Evolutionary conservation across 257 asterid genomes (phyloP).

Genomic region (Craterostigma plantagineum): DNA sequence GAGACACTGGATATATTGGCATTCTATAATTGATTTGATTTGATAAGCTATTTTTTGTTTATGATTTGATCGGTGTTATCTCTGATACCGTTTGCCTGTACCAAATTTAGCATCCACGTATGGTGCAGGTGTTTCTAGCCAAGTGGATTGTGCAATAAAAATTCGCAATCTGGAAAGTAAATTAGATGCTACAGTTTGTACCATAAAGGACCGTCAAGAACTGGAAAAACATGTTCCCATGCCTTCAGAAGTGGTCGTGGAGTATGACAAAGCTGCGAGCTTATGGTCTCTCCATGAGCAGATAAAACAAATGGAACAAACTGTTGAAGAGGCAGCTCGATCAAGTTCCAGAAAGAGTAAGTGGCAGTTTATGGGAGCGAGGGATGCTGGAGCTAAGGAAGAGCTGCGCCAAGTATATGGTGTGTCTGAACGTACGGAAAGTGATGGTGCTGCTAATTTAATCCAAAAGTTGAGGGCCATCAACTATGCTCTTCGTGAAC

Average conservation of each 20-base stretch:
- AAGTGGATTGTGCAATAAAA: slow-evolving; percentile 93
- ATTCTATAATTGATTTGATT: background rate
- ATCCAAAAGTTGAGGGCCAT: slow-evolving; percentile 94
- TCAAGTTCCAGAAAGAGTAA: slow-evolving; percentile 88
- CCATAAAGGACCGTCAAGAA: slow-evolving; percentile 89
- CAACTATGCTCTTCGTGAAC: slow-evolving; percentile 93
- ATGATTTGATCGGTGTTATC: background rate
- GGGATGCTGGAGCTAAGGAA: slow-evolving; percentile 97
- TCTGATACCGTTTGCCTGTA: no score
- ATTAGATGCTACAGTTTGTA: slow-evolving; percentile 76
- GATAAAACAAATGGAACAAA: slow-evolving; percentile 83
- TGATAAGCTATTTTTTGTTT: no score
- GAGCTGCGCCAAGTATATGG: slow-evolving; percentile 93
- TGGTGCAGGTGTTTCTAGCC: slow-evolving; percentile 84
- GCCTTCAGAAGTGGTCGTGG: slow-evolving; percentile 91
- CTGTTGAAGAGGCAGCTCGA: slow-evolving; percentile 89
- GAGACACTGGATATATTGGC: background rate
- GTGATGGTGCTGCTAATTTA: slow-evolving; percentile 96
- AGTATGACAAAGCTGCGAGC: slow-evolving; percentile 88
- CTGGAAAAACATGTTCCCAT: slow-evolving; percentile 94
- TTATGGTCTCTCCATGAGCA: slow-evolving; percentile 95
- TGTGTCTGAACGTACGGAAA: slow-evolving; percentile 96
- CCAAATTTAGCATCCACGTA: background rate
- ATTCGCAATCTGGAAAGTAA: slow-evolving; percentile 89
- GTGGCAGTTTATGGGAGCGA: slow-evolving; percentile 99